Evolutionary conservation across 768 basidiomycete species (phyloP).

Genomic region (Sarcodon aspratus): DNA sequence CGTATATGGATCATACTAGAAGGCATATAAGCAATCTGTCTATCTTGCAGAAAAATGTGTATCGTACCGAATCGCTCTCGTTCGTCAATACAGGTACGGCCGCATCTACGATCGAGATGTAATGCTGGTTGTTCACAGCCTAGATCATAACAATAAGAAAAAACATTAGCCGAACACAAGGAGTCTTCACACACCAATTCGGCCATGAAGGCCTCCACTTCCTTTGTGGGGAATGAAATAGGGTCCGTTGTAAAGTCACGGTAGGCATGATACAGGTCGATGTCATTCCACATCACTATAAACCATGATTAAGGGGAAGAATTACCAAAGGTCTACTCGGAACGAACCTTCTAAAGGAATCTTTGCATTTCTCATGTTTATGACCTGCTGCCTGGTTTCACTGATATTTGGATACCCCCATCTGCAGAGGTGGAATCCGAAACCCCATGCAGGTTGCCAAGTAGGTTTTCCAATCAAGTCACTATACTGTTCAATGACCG

Average conservation of each 20-base stretch:
- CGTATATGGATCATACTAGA: slow-evolving; percentile 57
- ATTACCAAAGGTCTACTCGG: not conserved
- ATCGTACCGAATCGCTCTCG: slow-evolving; percentile 49
- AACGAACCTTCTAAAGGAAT: slow-evolving; percentile 65
- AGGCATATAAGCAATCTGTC: not conserved
- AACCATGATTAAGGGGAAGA: not conserved
- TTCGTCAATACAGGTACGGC: slow-evolving; percentile 48
- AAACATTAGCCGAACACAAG: not conserved
- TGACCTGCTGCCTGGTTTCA: slow-evolving; percentile 44
- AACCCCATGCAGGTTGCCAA: slow-evolving; percentile 66
- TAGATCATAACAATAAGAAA: slow-evolving; percentile 6
- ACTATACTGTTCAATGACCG: slow-evolving; percentile 65
- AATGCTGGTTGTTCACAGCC: slow-evolving; percentile 37
- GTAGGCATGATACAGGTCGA: slow-evolving; percentile 58
- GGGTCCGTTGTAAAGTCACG: slow-evolving; percentile 66
- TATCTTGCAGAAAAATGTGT: not conserved
- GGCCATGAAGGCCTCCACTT: slow-evolving; percentile 40
- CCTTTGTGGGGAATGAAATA: slow-evolving; percentile 43
- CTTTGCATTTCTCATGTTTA: slow-evolving; percentile 50
- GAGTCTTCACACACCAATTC: slow-evolving; percentile 42
- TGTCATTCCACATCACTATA: slow-evolving; percentile 69
- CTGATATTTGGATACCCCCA: slow-evolving; percentile 43
- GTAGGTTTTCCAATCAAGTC: slow-evolving; percentile 54
- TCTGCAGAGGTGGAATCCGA: slow-evolving; percentile 69
- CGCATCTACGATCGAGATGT: slow-evolving; percentile 63